A percentile compares a stretch with the other conserved stretches of the same genome.
These are phyloP conservation scores for Scheffersomyces illinoinensis DNA, from an alignment of 1,139 yeast genomes.

Conservation along the genomic window DNA sequence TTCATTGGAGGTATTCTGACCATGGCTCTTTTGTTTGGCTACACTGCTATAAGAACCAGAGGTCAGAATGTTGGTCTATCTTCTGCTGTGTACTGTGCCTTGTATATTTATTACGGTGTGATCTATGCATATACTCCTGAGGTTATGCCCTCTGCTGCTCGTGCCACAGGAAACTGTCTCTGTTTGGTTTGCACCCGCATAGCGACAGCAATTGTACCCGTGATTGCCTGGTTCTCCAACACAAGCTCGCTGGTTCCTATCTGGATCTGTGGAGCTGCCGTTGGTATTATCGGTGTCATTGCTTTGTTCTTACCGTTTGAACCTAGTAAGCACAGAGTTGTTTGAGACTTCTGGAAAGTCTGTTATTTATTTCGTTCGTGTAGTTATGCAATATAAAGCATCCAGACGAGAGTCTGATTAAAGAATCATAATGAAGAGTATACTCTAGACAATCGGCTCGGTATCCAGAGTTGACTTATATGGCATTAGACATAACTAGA, in stretches of 20 bases:
- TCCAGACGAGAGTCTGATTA: too few relatives aligned
- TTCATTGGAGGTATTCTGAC: constrained; percentile 51
- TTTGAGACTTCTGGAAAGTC: constrained; percentile 5
- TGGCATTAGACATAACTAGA: too few relatives aligned
- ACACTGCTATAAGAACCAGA: constrained; percentile 52
- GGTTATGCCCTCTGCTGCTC: constrained; percentile 54
- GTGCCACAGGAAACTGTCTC: constrained; percentile 58
- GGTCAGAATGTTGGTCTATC: constrained; percentile 55
- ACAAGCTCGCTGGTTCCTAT: constrained; percentile 50
- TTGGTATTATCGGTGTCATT: constrained; percentile 43
- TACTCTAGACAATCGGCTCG: too few relatives aligned
- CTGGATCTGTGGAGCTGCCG: constrained; percentile 59
- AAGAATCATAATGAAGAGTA: too few relatives aligned
- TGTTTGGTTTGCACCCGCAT: constrained; percentile 49
- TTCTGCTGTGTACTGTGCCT: constrained; percentile 49
- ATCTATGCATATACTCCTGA: constrained; percentile 63
- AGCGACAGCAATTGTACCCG: constrained; percentile 52
- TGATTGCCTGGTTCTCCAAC: constrained; percentile 50
- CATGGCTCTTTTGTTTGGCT: constrained; percentile 58
- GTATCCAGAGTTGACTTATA: too few relatives aligned
- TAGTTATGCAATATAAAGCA: not conserved
- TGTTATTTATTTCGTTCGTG: not conserved
- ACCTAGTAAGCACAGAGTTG: constrained; percentile 29
- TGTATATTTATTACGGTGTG: constrained; percentile 55
- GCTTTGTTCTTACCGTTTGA: constrained; percentile 51